Evolutionary conservation across 192 early-diverging fungal genomes (phyloP), one percentile per base, ranked within the genome.

Genomic region (Coemansia sp.): DNA sequence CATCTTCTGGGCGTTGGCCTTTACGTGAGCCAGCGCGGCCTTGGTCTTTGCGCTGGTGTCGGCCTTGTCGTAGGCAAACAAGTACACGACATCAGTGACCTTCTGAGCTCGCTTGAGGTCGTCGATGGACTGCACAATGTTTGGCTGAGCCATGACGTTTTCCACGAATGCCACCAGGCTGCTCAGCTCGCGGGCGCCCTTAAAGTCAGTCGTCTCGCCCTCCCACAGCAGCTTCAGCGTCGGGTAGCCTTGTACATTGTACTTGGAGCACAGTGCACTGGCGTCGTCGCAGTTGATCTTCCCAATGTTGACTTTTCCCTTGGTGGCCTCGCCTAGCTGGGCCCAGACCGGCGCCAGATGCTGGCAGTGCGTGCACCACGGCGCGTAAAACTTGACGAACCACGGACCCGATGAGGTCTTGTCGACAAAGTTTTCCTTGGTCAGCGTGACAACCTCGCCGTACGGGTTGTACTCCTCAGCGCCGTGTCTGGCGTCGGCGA

Each of bases 281-380:
- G 89, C 79, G 27, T 78, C 76, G 22, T 89, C 90, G 78, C 96
- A 98, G 77, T 98, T 92, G 25, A 98, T 89, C 60, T 90, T 83
- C 35, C 88, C 96, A 25, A 97, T 78, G 68, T 95, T 95, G 62
- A 96, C 85, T 35, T 84, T 82, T 32, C 89, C 87, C 61, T 87
- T 83, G 47, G 92, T 54, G 15, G 67, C 68, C 12, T 72, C 72
- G 14, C 87, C 92, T 56, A 98, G 70, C 43, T 90, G 70, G 9
- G 86, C 86, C 87, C 93, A 97, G 19, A 85, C 82, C 0, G 95
- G 95, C 6, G 89, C 91, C 70, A 98, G 86, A 2, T 83, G 76
- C 80, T 94, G 86, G 84, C 96, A 98, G 74, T 96, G 94, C 20
- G 84, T 73, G 70, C 94, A 95, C 93, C 92, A 94, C 9, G 94